These are phyloP conservation scores for Aegilops umbellulata DNA, from an alignment of 176 grass and related monocot species.

Conservation along the genomic window DNA sequence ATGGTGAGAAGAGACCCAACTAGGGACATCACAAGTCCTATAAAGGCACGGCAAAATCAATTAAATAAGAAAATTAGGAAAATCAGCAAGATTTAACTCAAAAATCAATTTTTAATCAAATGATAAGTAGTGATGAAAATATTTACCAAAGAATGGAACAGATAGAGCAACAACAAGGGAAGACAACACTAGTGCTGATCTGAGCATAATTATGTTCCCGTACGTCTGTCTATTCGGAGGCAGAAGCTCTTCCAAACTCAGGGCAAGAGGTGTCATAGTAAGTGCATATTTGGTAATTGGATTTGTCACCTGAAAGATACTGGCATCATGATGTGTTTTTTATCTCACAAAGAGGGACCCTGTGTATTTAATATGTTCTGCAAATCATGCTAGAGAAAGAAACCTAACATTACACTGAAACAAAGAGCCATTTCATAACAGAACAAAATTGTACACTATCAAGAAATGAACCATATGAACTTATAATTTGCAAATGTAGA, in stretches of 20 bases:
- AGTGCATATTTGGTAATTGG: conserved; percentile 88
- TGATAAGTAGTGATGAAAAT: background rate
- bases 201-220: conserved; percentile 53
- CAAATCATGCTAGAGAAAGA: background rate
- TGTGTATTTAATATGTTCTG: background rate
- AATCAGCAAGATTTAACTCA: background rate
- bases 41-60: background rate
- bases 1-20: conserved; percentile 77
- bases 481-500: background rate
- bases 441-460: background rate
- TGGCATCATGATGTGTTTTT: background rate
- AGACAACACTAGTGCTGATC: conserved; percentile 55
- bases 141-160: conserved; percentile 72
- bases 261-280: conserved; percentile 62
- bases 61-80: background rate
- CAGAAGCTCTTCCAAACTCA: conserved; percentile 81
- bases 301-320: conserved; percentile 64
- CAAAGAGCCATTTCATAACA: background rate
- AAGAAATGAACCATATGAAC: background rate
- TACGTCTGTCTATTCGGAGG: conserved; percentile 47
- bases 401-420: background rate
- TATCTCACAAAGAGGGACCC: background rate
- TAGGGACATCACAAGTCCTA: conserved; percentile 74
- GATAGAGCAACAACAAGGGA: conserved; percentile 63
- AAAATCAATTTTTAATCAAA: background rate